phyloP scores from a whole-genome alignment of 1,284 basidiomycete species.

The Peniophora sp. region DNA sequence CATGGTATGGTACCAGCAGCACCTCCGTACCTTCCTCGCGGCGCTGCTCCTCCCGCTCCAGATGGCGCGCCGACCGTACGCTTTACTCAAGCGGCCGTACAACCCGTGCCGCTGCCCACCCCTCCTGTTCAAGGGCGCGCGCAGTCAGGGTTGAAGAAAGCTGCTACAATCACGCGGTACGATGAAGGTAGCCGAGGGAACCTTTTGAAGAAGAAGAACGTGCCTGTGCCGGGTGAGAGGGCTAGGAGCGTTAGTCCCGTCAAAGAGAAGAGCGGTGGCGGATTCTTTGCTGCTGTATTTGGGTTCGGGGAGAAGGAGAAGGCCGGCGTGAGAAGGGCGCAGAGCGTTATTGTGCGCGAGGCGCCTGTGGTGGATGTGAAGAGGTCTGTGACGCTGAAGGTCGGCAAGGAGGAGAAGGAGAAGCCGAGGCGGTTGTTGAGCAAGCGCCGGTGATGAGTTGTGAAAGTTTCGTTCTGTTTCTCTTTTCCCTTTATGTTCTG shows the following conservation, averaged over 20 bases:
- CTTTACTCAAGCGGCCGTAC: background rate
- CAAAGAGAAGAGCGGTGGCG: background rate
- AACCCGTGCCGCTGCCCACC: too few species aligned
- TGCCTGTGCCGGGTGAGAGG: background rate
- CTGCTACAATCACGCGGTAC: background rate
- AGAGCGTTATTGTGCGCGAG: background rate
- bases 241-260: too few species aligned
- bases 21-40: background rate
- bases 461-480: too few species aligned
- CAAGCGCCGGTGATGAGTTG: background rate
- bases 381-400: background rate
- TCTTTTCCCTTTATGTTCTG: too few species aligned
- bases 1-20: background rate
- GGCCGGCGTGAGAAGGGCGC: background rate
- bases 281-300: background rate
- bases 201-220: background rate
- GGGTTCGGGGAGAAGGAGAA: background rate
- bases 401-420: background rate
- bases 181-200: background rate
- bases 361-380: background rate
- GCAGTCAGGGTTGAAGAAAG: background rate
- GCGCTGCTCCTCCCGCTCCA: background rate
- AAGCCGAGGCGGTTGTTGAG: background rate
- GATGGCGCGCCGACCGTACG: background rate
- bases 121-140: background rate